Evolutionary conservation across 129 eudicot genomes (phyloP).

Genomic region (Chrysanthemum lavandulifolium): DNA sequence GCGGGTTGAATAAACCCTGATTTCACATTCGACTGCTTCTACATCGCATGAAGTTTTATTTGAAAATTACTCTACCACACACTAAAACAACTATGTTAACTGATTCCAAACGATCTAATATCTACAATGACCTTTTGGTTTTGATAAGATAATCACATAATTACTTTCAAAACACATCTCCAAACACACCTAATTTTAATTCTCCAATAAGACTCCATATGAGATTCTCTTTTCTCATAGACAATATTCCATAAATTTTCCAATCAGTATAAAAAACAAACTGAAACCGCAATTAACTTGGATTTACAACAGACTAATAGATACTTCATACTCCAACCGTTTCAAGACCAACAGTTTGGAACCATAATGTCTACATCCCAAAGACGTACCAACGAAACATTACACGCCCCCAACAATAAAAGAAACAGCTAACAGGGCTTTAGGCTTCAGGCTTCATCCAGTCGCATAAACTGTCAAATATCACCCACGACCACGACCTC

Average conservation of each 20-base stretch:
- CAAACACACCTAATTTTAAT: not conserved
- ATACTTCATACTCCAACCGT: not conserved
- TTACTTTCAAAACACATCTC: not conserved
- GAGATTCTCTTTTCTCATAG: not conserved
- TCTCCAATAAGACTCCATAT: not conserved
- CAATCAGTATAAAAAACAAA: not conserved
- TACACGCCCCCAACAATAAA: not conserved
- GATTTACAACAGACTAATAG: not conserved
- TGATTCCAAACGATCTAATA: too few relatives aligned
- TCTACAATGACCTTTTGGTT: too few relatives aligned
- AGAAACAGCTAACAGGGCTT: not conserved
- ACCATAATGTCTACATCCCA: too few relatives aligned
- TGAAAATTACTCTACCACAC: too few relatives aligned
- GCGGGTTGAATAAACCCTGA: too few relatives aligned
- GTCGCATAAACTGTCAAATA: not conserved
- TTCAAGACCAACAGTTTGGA: not conserved
- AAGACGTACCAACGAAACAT: too few relatives aligned
- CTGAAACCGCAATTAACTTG: not conserved
- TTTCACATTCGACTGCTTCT: too few relatives aligned
- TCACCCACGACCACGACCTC: slow-evolving; percentile 54
- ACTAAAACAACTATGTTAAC: too few relatives aligned
- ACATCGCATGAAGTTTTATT: too few relatives aligned
- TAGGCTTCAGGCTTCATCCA: too few relatives aligned
- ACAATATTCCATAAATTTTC: not conserved
- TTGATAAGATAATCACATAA: too few relatives aligned